These are phyloP conservation scores for Penicillium psychrofluorescens DNA, from an alignment of 495 filamentous ascomycete genomes.

Conservation along the genomic window DNA sequence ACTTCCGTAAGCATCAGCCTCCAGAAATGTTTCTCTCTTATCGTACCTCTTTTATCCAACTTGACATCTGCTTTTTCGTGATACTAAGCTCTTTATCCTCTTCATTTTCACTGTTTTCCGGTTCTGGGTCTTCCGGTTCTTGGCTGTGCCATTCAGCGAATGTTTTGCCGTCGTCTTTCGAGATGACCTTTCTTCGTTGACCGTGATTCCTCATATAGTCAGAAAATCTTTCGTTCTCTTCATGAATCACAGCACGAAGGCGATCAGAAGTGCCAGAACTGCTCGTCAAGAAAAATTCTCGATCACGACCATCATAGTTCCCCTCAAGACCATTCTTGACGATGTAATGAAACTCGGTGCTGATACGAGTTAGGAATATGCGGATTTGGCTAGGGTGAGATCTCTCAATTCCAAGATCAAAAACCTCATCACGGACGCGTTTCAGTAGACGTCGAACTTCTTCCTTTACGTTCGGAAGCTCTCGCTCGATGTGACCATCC, in stretches of 20 bases:
- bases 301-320: conserved; percentile 8
- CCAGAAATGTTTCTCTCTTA: neutral
- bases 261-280: neutral
- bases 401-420: conserved; percentile 8
- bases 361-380: conserved; percentile 11
- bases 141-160: too few relatives aligned
- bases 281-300: conserved; percentile 3
- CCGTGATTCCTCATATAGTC: conserved; percentile 13
- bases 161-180: neutral
- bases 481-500: conserved; percentile 18
- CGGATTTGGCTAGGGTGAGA: conserved; percentile 10
- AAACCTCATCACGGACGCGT: conserved; percentile 3
- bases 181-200: conserved; percentile 9
- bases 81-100: neutral
- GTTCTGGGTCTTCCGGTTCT: too few relatives aligned
- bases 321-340: conserved; percentile 14
- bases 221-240: conserved; percentile 15
- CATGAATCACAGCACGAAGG: conserved; percentile 16
- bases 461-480: conserved; percentile 17
- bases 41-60: conserved; percentile 8
- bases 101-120: too few relatives aligned
- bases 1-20: neutral
- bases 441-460: conserved; percentile 9
- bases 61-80: conserved; percentile 5
- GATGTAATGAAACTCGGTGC: conserved; percentile 8